These are phyloP conservation scores for Coemansia sp. DNA, from an alignment of 192 early-diverging fungal species.

Conservation along the genomic window DNA sequence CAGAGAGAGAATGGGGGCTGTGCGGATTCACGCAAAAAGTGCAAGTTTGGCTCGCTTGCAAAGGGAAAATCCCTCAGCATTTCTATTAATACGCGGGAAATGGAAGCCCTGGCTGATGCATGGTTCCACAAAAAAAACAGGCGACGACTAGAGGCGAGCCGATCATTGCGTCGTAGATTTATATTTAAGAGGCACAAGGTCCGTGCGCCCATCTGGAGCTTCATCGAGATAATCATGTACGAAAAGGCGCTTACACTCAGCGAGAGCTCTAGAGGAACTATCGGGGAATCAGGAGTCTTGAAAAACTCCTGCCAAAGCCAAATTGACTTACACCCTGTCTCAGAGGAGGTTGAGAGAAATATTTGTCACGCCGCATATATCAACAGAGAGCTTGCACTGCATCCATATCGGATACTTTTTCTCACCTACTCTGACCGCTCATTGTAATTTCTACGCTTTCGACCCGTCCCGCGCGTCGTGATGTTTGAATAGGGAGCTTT, in stretches of 20 bases:
- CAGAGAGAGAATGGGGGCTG: background rate
- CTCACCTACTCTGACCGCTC: too few species aligned
- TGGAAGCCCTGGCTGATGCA: background rate
- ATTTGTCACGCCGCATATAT: too few species aligned
- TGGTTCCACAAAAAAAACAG: background rate
- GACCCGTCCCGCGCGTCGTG: too few species aligned
- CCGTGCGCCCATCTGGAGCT: background rate
- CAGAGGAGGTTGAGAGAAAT: too few species aligned
- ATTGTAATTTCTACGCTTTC: too few species aligned
- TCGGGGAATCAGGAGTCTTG: too few species aligned
- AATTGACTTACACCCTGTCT: too few species aligned
- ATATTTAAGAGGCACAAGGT: background rate
- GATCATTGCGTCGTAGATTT: background rate
- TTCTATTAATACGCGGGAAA: background rate
- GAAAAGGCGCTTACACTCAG: too few species aligned
- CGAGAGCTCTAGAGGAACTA: too few species aligned
- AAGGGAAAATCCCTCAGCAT: background rate
- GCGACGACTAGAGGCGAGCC: background rate
- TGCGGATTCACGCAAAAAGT: background rate
- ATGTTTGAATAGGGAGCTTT: background rate
- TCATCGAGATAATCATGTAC: background rate
- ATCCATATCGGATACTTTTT: too few species aligned
- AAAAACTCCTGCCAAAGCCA: too few species aligned
- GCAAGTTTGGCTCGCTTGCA: background rate
- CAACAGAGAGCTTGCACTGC: too few species aligned